These are phyloP conservation scores for Hypoxylon sp. DNA, from an alignment of 2,329 filamentous ascomycete species.

Conservation along the genomic window DNA sequence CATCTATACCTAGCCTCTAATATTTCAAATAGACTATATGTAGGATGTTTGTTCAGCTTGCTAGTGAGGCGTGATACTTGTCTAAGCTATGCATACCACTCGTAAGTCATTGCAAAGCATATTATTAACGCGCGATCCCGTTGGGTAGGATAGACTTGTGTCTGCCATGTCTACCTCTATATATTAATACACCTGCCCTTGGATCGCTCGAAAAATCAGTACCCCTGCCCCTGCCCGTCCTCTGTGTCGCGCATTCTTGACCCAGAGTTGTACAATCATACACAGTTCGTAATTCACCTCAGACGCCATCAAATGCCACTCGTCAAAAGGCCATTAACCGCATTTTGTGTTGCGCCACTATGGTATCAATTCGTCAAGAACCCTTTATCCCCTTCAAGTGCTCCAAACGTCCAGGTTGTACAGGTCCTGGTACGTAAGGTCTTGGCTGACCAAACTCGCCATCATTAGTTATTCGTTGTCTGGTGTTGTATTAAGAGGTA, in stretches of 20 bases:
- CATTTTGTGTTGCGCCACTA: constrained; percentile 36
- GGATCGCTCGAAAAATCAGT: constrained; percentile 18
- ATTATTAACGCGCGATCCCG: constrained; percentile 4
- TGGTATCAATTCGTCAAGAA: constrained; percentile 41
- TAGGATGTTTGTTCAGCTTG: too few species aligned
- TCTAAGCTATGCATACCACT: too few species aligned
- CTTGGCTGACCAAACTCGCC: constrained; percentile 26
- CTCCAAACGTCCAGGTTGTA: constrained; percentile 19
- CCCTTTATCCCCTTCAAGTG: constrained; percentile 23
- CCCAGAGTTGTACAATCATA: constrained; percentile 19
- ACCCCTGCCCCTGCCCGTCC: constrained; percentile 1
- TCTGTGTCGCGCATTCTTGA: constrained; percentile 2
- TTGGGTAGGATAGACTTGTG: constrained; percentile 29
- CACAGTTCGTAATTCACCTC: constrained; percentile 34
- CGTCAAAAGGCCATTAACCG: constrained; percentile 38
- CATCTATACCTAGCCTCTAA: too few species aligned
- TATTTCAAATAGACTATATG: too few species aligned
- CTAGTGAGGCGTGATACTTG: too few species aligned
- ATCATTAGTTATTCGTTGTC: constrained; percentile 23
- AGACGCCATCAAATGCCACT: constrained; percentile 42
- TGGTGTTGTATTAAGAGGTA: constrained; percentile 12
- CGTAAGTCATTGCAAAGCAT: not conserved
- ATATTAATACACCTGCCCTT: constrained; percentile 42
- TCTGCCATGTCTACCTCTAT: constrained; percentile 39
- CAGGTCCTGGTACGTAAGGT: constrained; percentile 20